phyloP scores from a whole-genome alignment of 164 flowering plant species.

The Nelumbo lutea region DNA sequence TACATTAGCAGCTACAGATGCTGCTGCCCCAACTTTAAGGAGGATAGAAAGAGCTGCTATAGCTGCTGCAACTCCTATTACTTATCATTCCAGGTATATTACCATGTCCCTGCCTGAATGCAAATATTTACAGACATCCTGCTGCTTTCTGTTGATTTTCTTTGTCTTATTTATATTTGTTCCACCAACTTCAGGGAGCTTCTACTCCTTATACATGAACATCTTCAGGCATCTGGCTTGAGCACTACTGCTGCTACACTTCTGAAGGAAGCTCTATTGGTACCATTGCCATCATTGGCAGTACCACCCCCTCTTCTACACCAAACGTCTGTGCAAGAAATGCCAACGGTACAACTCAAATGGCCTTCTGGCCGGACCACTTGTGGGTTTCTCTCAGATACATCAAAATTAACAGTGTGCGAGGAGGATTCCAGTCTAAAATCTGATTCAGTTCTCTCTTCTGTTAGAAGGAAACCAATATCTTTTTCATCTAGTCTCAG shows the following conservation, averaged over 20 bases:
- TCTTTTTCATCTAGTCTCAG: constrained; percentile 47
- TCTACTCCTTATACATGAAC: constrained; percentile 88
- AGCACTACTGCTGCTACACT: constrained; percentile 55
- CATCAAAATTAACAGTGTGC: constrained; percentile 21
- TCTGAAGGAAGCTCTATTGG: constrained; percentile 82
- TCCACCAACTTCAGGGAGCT: constrained; percentile 66
- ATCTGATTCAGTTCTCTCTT: constrained; percentile 32
- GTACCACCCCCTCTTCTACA: constrained; percentile 55
- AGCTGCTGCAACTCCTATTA: constrained; percentile 98
- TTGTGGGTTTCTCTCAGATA: constrained; percentile 51
- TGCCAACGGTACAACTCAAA: constrained; percentile 42
- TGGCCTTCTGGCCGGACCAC: constrained; percentile 85
- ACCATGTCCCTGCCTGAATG: not conserved
- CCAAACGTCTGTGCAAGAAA: constrained; percentile 59
- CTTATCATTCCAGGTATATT: constrained; percentile 74
- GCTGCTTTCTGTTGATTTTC: not conserved
- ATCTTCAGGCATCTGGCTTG: constrained; percentile 87
- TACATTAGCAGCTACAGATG: constrained; percentile 93
- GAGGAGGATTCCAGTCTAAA: constrained; percentile 31
- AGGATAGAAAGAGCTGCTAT: constrained; percentile 98
- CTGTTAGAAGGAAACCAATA: constrained; percentile 52
- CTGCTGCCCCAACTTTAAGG: constrained; percentile 92
- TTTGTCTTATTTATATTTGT: not conserved
- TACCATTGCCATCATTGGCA: constrained; percentile 70
- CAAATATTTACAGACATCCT: not conserved